Evolutionary conservation across 805 yeast species (phyloP).

Genomic region (Suhomyces tanzawaensis): DNA sequence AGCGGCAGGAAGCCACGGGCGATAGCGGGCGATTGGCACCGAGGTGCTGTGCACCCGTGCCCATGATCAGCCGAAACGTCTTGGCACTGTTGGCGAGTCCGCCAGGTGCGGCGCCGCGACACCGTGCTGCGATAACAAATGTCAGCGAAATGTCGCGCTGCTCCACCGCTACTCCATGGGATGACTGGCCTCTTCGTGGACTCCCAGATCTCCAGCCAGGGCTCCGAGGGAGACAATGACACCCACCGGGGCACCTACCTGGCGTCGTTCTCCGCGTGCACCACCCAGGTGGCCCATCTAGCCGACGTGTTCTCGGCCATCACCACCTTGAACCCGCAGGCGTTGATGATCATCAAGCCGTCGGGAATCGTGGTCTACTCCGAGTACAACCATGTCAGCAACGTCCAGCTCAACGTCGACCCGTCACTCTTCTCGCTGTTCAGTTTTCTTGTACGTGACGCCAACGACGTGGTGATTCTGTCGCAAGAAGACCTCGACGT

Average conservation of each 20-base stretch:
- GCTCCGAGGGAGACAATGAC: not conserved
- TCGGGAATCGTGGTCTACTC: slow-evolving; percentile 33
- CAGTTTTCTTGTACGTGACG: slow-evolving; percentile 17
- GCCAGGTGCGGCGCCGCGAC: too few species aligned
- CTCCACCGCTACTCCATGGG: not conserved
- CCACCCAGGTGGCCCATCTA: slow-evolving; percentile 36
- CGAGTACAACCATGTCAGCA: slow-evolving; percentile 36
- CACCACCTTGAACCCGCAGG: slow-evolving; percentile 31
- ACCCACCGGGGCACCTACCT: slow-evolving; percentile 9
- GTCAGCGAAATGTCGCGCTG: not conserved
- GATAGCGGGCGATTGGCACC: too few species aligned
- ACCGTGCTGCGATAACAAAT: too few species aligned
- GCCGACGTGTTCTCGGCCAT: slow-evolving; percentile 35
- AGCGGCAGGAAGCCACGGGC: too few species aligned
- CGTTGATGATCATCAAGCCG: slow-evolving; percentile 31
- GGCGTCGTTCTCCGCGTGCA: slow-evolving; percentile 32
- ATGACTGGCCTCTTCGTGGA: slow-evolving; percentile 1
- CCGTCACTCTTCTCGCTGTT: slow-evolving; percentile 34
- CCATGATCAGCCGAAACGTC: too few species aligned
- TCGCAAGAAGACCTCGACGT: not conserved
- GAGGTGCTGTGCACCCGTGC: too few species aligned
- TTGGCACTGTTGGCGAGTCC: too few species aligned
- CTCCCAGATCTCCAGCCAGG: slow-evolving; percentile 4
- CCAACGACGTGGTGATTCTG: slow-evolving; percentile 2
- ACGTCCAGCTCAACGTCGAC: slow-evolving; percentile 35